Base-by-base conservation (phyloP, 768 basidiomycete species). In the Pholiota microspora region DNA sequence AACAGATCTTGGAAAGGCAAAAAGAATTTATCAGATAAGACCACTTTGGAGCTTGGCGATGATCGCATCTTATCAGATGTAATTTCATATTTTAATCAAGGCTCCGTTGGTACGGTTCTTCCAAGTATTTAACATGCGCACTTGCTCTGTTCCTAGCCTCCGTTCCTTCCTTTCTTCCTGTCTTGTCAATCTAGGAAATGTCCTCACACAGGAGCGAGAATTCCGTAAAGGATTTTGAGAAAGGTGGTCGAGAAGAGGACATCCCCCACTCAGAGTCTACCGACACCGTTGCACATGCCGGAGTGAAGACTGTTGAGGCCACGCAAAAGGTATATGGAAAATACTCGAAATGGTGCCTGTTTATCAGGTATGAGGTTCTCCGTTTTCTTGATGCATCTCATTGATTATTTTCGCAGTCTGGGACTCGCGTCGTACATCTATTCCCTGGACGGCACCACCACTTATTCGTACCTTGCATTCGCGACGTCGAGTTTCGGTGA, bases 391-490 rank as follows among this genome's bases (percentile, higher is more conserved):
- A 49, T 9, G 5, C 27, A 38, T 2, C 35, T 46, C 28, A 6
- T 31, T 51, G 3, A 48, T 54, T 35, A 38, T 21, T 45, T 31
- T 49, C 73, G 0, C 51, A 77, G 84, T 49, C 67, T 90, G 53
- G 87, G 76, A 12, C 77, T 88, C 0, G 85, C 86, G 0, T 81
- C 87, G 1, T 92, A 89, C 66, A 84, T 89, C 53, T 92, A 90
- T 67, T 88, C 88, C 0, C 75, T 92, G 27, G 89, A 90, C 56
- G 75, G 80, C 18, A 77, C 80, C 15, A 90, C 88, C 6, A 90
- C 88, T 1, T 85, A 73, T 59, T 78, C 76, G 50, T 90, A 88
- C 67, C 77, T 86, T 25, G 66, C 71, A 45, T 83, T 77, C 53
- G 85, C 86, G 10, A 73, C 77, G 13, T 82, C 81, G 13, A 71